Base-by-base conservation (phyloP, 768 basidiomycete species). In the Tylopilus subfusipes region DNA sequence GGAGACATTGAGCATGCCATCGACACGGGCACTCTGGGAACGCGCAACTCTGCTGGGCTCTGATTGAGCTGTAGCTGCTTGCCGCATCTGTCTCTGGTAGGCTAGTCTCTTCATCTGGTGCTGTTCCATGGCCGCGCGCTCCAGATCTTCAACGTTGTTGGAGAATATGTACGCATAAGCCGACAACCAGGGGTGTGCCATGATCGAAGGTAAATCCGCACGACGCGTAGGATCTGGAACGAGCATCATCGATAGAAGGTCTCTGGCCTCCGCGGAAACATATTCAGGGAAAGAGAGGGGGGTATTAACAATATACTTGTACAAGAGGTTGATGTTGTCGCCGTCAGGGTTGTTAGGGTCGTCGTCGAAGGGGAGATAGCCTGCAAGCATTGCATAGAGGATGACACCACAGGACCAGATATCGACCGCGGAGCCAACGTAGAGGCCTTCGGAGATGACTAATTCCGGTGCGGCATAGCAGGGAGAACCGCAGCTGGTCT, bases 381-480 rank as follows among this genome's bases (percentile, higher is more conserved):
- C 93, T 2, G 93, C 93, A 18, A 97, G 82, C 93, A 97, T 97
- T 54, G 93, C 94, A 67, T 97, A 97, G 6, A 97, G 79, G 63
- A 97, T 97, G 54, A 97, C 94, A 36, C 93, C 93, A 59, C 93
- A 97, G 31, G 85, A 87, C 93, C 93, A 99, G 67, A 99, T 96
- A 65, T 98, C 97, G 59, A 98, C 97, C 1, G 97, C 95, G 30
- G 90, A 92, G 14, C 97, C 97, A 31, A 98, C 93, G 63, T 98
- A 98, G 21, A 94, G 81, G 16, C 97, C 97, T 66, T 98, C 97
- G 27, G 90, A 92, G 61, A 98, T 94, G 73, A 99, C 97, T 12
- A 99, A 79, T 69, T 99, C 97, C 0, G 97, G 97, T 0, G 97
- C 97, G 6, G 97, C 97, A 70, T 98, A 99, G 72, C 97, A 99